phyloP scores from a whole-genome alignment of 2,329 filamentous ascomycete genomes.

The Sarocladium brachiariae region DNA sequence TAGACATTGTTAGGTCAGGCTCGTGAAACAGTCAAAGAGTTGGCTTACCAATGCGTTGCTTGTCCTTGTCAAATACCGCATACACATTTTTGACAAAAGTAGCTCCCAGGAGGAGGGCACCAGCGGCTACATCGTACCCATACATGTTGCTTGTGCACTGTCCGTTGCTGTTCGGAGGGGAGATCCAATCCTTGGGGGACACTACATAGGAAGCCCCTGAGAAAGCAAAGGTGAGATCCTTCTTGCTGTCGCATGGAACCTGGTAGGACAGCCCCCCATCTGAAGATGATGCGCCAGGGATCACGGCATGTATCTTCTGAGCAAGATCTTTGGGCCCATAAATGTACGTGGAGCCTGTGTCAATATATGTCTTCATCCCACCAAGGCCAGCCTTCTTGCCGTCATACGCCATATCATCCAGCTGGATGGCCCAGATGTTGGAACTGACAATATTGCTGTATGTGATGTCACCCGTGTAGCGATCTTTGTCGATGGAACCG shows the following conservation, averaged over 20 bases:
- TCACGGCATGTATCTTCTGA: conserved; percentile 56
- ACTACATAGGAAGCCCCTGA: conserved; percentile 61
- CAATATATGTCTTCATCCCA: conserved; percentile 61
- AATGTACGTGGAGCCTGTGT: conserved; percentile 76
- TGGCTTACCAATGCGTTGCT: conserved; percentile 52
- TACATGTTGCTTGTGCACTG: conserved; percentile 67
- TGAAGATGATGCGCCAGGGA: conserved; percentile 53
- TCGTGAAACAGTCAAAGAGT: no score
- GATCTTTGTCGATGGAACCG: conserved; percentile 59
- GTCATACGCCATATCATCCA: conserved; percentile 60
- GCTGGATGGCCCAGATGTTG: conserved; percentile 59
- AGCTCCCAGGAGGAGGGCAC: conserved; percentile 75
- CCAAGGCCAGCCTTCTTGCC: conserved; percentile 52
- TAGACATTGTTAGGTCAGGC: neutral
- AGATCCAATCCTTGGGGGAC: conserved; percentile 65
- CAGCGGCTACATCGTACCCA: conserved; percentile 58
- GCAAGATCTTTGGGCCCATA: conserved; percentile 65
- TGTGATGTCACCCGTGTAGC: conserved; percentile 60
- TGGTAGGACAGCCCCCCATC: conserved; percentile 55
- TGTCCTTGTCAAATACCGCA: conserved; percentile 72
- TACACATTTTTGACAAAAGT: conserved; percentile 89
- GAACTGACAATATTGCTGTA: conserved; percentile 49
- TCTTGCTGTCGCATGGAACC: conserved; percentile 64
- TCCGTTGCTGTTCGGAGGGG: conserved; percentile 33
- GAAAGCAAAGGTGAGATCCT: conserved; percentile 58